phyloP scores from a whole-genome alignment of 2,329 filamentous ascomycete species.

The Diaporthe aspalathi region DNA sequence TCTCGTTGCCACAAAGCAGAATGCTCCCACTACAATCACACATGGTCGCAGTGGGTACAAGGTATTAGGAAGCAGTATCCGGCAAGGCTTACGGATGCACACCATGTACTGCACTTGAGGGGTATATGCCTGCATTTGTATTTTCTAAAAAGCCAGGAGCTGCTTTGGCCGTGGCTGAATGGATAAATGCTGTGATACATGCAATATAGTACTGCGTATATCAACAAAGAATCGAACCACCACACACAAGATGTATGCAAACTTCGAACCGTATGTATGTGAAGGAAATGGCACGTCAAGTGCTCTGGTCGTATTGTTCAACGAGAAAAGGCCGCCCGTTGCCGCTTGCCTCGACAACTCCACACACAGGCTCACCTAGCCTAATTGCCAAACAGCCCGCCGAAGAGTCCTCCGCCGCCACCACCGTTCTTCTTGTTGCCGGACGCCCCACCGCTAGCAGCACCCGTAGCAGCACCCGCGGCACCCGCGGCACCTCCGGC shows the following conservation, averaged over 20 bases:
- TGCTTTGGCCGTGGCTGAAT: not conserved
- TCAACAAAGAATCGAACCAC: not conserved
- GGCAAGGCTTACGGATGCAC: too few relatives aligned
- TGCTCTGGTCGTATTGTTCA: not conserved
- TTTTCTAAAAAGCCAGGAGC: not conserved
- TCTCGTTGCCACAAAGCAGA: too few relatives aligned
- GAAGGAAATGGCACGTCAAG: slow-evolving; percentile 1
- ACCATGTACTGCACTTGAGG: too few relatives aligned
- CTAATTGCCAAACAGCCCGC: slow-evolving; percentile 1
- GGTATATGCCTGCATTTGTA: not conserved
- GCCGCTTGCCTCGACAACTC: not conserved
- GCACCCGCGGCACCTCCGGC: not conserved
- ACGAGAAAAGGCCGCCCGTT: not conserved
- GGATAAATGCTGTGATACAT: slow-evolving; percentile 3
- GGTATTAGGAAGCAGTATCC: too few relatives aligned
- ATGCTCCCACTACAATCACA: too few relatives aligned
- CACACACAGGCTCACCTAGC: not conserved
- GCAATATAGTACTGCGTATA: not conserved
- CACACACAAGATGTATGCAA: not conserved
- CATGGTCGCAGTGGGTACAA: too few relatives aligned
- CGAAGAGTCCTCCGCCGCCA: not conserved
- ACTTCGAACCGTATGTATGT: not conserved
- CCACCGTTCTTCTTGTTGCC: slow-evolving; percentile 13
- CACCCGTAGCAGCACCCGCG: too few relatives aligned
- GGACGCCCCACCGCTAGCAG: too few relatives aligned